A percentile compares a stretch with the other conserved stretches of the same genome.
Evolutionary conservation across 176 grass and related monocot genomes (phyloP).

Genomic region (Tillandsia fasciculata): DNA sequence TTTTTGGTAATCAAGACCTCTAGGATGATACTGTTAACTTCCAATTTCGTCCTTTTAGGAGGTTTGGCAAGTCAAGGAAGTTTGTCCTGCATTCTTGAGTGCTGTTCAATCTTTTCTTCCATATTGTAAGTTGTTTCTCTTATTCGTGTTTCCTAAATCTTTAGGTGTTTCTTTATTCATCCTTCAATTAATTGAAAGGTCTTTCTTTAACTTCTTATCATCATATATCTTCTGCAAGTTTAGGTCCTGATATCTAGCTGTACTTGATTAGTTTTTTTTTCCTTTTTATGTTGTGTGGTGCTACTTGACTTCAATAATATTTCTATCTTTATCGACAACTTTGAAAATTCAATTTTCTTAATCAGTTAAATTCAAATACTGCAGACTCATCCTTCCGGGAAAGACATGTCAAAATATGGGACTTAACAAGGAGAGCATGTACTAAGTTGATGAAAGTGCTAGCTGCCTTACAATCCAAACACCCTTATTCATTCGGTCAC

Average conservation of each 20-base stretch:
- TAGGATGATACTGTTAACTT: constrained; percentile 7
- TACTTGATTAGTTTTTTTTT: background rate
- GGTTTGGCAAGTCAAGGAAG: constrained; percentile 92
- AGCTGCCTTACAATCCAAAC: constrained; percentile 58
- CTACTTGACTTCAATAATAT: background rate
- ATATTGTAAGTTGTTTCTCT: constrained; percentile 58
- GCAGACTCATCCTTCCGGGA: constrained; percentile 73
- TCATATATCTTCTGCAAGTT: too few species aligned
- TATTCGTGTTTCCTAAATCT: constrained; percentile 42
- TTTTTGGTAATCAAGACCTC: background rate
- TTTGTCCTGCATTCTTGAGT: constrained; percentile 81
- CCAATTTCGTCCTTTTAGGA: constrained; percentile 46
- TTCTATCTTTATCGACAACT: background rate
- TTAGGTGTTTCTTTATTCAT: constrained; percentile 29
- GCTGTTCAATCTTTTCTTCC: constrained; percentile 89
- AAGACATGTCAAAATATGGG: constrained; percentile 64
- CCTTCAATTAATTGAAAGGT: background rate
- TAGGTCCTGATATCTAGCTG: too few species aligned
- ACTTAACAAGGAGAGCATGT: constrained; percentile 80
- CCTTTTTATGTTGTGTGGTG: constrained; percentile 8
- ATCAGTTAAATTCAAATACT: background rate
- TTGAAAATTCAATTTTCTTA: background rate
- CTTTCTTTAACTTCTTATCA: background rate
- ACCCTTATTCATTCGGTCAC: constrained; percentile 90
- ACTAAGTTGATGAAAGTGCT: constrained; percentile 92